A percentile compares a stretch with the other conserved stretches of the same genome.
phyloP scores from a whole-genome alignment of 2,329 filamentous ascomycete genomes.

The Oidium heveae region DNA sequence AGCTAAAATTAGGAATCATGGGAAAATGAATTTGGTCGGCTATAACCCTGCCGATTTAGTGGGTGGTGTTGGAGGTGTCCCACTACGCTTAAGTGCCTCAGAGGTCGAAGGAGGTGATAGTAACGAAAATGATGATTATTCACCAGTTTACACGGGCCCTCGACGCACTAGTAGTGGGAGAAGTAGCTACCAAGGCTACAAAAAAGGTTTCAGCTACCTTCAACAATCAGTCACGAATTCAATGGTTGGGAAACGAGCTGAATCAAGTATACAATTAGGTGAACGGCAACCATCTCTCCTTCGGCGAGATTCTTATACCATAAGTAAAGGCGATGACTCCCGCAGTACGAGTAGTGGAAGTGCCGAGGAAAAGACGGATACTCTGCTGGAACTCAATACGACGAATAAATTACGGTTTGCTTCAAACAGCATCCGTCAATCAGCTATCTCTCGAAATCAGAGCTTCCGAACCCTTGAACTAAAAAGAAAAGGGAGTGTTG shows the following conservation, averaged over 20 bases:
- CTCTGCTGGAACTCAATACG: slow-evolving; percentile 25
- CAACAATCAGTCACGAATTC: slow-evolving; percentile 13
- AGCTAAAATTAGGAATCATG: slow-evolving; percentile 73
- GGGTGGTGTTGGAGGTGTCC: slow-evolving; percentile 51
- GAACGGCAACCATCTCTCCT: not conserved
- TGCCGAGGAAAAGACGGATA: slow-evolving; percentile 29
- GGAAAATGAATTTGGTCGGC: slow-evolving; percentile 49
- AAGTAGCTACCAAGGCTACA: slow-evolving; percentile 25
- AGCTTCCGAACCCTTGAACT: slow-evolving; percentile 42
- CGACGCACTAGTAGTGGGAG: slow-evolving; percentile 48
- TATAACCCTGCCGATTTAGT: slow-evolving; percentile 51
- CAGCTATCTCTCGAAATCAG: slow-evolving; percentile 35
- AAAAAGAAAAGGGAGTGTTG: slow-evolving; percentile 53
- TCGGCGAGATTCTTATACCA: not conserved
- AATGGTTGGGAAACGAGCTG: not conserved
- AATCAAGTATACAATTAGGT: not conserved
- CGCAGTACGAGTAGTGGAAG: slow-evolving; percentile 12
- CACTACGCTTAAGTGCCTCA: slow-evolving; percentile 76
- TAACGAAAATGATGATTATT: slow-evolving; percentile 39
- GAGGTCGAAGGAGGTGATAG: slow-evolving; percentile 79
- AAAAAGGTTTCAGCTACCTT: slow-evolving; percentile 16
- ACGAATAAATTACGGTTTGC: slow-evolving; percentile 24
- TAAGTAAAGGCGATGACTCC: slow-evolving; percentile 6
- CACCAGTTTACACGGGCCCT: slow-evolving; percentile 28
- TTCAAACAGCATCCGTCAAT: slow-evolving; percentile 31